Conservation (phyloP, 139 green algal species). For the Chlorella sorokiniana region DNA sequence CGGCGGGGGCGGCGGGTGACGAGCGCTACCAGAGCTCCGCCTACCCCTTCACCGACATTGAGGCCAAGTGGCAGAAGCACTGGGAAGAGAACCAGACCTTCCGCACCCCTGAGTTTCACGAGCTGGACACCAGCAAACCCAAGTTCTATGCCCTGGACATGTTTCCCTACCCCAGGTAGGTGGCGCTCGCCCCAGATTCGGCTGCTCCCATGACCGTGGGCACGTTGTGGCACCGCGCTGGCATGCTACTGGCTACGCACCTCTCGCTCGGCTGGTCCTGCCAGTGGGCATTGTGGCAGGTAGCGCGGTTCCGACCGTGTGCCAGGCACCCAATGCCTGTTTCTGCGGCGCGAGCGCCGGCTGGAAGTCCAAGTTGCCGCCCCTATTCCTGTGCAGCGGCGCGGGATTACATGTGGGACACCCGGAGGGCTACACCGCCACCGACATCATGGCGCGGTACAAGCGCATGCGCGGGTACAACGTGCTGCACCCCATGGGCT, state of each 20-base stretch:
- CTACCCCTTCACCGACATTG: constrained; percentile 50
- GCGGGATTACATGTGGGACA: constrained; percentile 90
- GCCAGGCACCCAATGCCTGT: too few species aligned
- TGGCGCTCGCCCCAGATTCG: too few species aligned
- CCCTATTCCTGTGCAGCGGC: constrained; percentile 49
- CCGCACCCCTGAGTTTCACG: constrained; percentile 77
- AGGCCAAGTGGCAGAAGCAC: constrained; percentile 89
- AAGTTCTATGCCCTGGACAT: constrained; percentile 99
- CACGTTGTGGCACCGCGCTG: too few species aligned
- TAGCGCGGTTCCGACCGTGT: too few species aligned
- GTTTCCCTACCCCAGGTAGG: constrained; percentile 97
- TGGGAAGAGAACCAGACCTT: constrained; percentile 95
- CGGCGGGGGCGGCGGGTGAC: background rate
- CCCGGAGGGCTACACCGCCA: constrained; percentile 92
- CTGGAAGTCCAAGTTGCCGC: too few species aligned
- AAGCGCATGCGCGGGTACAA: constrained; percentile 96
- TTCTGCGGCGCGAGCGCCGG: too few species aligned
- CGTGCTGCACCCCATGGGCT: constrained; percentile 99
- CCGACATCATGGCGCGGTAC: constrained; percentile 96
- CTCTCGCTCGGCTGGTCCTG: too few species aligned
- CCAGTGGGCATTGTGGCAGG: too few species aligned
- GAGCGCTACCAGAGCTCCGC: constrained; percentile 27
- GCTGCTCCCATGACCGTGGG: too few species aligned
- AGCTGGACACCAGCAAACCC: constrained; percentile 93
- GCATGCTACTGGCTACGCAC: too few species aligned